phyloP scores from a whole-genome alignment of 257 asterid species.

The Lithospermum erythrorhizon region DNA sequence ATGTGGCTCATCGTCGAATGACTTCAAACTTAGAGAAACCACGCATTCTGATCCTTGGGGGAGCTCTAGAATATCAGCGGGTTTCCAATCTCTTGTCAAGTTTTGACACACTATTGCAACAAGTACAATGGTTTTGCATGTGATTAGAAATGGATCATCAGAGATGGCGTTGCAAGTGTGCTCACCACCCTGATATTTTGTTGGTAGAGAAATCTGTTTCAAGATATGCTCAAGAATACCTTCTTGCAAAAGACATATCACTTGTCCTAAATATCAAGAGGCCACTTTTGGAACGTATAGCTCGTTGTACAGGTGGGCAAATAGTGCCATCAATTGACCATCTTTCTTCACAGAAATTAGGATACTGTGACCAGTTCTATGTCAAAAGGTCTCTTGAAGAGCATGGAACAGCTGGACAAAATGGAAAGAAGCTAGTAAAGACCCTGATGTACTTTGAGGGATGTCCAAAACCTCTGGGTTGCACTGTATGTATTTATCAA shows the following conservation, averaged over 20 bases:
- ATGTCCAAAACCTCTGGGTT: slow-evolving; percentile 93
- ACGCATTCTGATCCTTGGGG: slow-evolving; percentile 81
- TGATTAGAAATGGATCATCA: slow-evolving; percentile 92
- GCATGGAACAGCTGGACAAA: slow-evolving; percentile 62
- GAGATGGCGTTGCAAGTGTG: slow-evolving; percentile 94
- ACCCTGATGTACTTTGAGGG: slow-evolving; percentile 94
- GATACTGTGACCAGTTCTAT: slow-evolving; percentile 75
- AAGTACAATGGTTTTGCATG: slow-evolving; percentile 6
- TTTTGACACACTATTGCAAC: slow-evolving; percentile 79
- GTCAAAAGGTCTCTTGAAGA: slow-evolving; percentile 65
- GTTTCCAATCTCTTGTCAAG: slow-evolving; percentile 85
- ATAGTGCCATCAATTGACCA: slow-evolving; percentile 81
- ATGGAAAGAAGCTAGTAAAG: slow-evolving; percentile 63
- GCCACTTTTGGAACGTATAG: slow-evolving; percentile 86
- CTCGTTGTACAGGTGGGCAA: slow-evolving; percentile 91
- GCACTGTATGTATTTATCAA: slow-evolving; percentile 54
- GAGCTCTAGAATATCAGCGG: slow-evolving; percentile 95
- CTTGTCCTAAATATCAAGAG: slow-evolving; percentile 80
- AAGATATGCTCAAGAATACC: slow-evolving; percentile 91
- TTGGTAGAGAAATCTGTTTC: slow-evolving; percentile 98
- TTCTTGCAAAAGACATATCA: slow-evolving; percentile 75
- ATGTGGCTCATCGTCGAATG: slow-evolving; percentile 96
- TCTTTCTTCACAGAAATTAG: slow-evolving; percentile 63
- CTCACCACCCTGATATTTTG: slow-evolving; percentile 78
- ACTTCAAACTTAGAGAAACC: slow-evolving; percentile 79